Conservation (phyloP, 1,284 basidiomycete species). For the Pseudozyma thailandica region DNA sequence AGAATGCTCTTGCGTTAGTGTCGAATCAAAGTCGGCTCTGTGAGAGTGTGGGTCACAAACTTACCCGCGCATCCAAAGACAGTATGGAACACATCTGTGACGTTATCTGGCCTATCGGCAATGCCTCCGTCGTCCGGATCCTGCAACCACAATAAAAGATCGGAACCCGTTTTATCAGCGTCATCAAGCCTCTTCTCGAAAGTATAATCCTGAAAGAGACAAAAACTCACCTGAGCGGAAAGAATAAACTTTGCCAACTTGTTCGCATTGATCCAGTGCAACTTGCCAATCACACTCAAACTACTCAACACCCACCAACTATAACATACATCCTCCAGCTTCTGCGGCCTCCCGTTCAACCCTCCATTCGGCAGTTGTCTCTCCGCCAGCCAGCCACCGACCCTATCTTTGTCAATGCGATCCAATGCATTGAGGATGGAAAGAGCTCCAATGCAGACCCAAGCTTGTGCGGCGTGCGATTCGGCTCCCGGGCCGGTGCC, state of each 20-base stretch:
- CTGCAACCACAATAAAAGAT: slow-evolving; percentile 69
- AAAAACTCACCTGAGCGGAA: slow-evolving; percentile 78
- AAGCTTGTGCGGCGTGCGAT: slow-evolving; percentile 92
- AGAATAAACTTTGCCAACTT: slow-evolving; percentile 85
- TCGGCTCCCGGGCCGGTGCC: slow-evolving; percentile 85
- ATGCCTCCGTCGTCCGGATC: slow-evolving; percentile 92
- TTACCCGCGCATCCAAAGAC: slow-evolving; percentile 88
- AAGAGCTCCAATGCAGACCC: slow-evolving; percentile 85
- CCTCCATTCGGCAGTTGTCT: slow-evolving; percentile 92
- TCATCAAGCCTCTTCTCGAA: neutral
- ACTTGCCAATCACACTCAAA: slow-evolving; percentile 82
- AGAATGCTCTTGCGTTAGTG: neutral
- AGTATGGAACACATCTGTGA: slow-evolving; percentile 96
- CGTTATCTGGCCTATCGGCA: slow-evolving; percentile 90
- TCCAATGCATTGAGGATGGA: slow-evolving; percentile 86
- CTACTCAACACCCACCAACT: slow-evolving; percentile 95
- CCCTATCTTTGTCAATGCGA: slow-evolving; percentile 68
- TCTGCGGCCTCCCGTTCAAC: slow-evolving; percentile 93
- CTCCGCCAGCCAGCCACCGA: slow-evolving; percentile 93
- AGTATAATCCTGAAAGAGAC: neutral
- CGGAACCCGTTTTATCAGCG: neutral
- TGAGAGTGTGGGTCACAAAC: slow-evolving; percentile 47
- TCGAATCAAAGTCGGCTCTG: neutral
- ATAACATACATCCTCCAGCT: slow-evolving; percentile 98
- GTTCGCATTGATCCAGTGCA: slow-evolving; percentile 89